phyloP scores from a whole-genome alignment of 345 rosid species.

The Salix caprea region DNA sequence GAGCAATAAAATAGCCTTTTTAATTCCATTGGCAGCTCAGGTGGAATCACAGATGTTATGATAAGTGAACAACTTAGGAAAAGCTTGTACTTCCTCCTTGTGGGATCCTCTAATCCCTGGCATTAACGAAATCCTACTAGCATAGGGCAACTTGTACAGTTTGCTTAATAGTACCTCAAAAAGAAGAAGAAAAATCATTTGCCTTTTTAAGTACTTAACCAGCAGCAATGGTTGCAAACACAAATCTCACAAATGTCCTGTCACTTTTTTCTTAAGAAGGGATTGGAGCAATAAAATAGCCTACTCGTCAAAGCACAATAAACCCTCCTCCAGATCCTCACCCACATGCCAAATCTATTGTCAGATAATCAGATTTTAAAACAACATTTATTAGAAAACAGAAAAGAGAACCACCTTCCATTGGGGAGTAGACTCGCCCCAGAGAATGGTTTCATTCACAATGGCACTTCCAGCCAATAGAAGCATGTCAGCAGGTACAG shows the following conservation, averaged over 20 bases:
- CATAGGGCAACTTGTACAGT: neutral
- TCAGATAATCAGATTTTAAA: no score
- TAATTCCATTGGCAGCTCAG: slow-evolving; percentile 98
- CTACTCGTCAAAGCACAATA: neutral
- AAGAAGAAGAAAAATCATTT: neutral
- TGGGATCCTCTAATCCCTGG: slow-evolving; percentile 98
- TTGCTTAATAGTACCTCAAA: neutral
- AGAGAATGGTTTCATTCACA: slow-evolving; percentile 96
- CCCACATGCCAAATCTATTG: neutral
- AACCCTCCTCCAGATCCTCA: neutral
- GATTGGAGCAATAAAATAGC: neutral
- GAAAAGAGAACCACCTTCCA: slow-evolving; percentile 76
- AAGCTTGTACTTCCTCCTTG: slow-evolving; percentile 98
- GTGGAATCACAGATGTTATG: slow-evolving; percentile 95
- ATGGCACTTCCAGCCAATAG: slow-evolving; percentile 94
- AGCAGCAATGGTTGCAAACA: slow-evolving; percentile 95
- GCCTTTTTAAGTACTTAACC: slow-evolving; percentile 98
- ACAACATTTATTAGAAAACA: neutral
- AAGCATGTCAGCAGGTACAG: slow-evolving; percentile 98
- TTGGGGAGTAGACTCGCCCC: slow-evolving; percentile 99
- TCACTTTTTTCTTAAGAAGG: neutral
- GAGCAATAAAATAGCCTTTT: neutral
- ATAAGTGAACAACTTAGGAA: slow-evolving; percentile 91
- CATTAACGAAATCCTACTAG: slow-evolving; percentile 17
- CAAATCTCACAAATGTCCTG: neutral